Conservation (phyloP, 805 yeast species). For the Barnettozyma botsteinii region DNA sequence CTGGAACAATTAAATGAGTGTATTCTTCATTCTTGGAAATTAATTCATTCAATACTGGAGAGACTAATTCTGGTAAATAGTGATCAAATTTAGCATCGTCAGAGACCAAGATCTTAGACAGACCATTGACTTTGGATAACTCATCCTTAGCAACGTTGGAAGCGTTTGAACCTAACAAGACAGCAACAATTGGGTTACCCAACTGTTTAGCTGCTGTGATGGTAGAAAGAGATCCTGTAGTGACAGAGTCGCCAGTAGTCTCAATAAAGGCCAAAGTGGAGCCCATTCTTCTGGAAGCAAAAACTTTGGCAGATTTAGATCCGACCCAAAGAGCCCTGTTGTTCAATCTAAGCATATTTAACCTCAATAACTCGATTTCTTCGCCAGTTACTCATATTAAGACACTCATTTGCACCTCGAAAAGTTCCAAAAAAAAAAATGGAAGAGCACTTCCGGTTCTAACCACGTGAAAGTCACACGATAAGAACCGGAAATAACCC, state of each 20-base stretch:
- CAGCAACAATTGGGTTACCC: constrained; percentile 75
- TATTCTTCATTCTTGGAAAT: constrained; percentile 28
- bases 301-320: not conserved
- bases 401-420: not conserved
- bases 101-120: constrained; percentile 42
- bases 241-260: constrained; percentile 42
- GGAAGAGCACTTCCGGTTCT: too few species aligned
- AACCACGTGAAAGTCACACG: not conserved
- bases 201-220: constrained; percentile 72
- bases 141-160: constrained; percentile 38
- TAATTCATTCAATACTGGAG: constrained; percentile 55
- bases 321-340: constrained; percentile 2
- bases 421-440: too few species aligned
- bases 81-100: constrained; percentile 56
- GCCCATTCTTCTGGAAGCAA: constrained; percentile 37
- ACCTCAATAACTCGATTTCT: not conserved
- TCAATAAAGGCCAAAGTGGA: constrained; percentile 80
- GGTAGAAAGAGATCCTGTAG: constrained; percentile 67
- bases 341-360: constrained; percentile 14
- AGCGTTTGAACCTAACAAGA: constrained; percentile 63
- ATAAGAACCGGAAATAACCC: too few species aligned
- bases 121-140: constrained; percentile 46
- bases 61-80: constrained; percentile 70
- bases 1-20: constrained; percentile 72
- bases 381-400: too few species aligned